Percentiles rank a stretch among this genome's conserved stretches.
Conservation (phyloP, 2,329 filamentous ascomycete genomes). For the Xylariaceae sp. region DNA sequence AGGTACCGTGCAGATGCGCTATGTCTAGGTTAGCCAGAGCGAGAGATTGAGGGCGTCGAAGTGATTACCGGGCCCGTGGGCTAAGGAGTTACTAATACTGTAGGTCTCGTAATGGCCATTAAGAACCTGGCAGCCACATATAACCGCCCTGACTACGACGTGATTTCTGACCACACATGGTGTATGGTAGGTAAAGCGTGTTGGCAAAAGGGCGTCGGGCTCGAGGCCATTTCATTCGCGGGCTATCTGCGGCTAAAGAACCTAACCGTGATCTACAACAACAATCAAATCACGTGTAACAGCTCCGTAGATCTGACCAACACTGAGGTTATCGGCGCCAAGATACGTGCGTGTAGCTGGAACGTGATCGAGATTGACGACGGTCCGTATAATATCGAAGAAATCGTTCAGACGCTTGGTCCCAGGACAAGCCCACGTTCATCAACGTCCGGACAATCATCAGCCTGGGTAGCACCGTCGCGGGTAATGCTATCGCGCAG, state of each 20-base stretch:
- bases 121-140: constrained; percentile 58
- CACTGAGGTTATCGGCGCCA: constrained; percentile 58
- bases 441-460: constrained; percentile 65
- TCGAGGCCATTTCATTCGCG: constrained; percentile 60
- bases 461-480: constrained; percentile 54
- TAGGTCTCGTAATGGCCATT: too few relatives aligned
- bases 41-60: constrained; percentile 60
- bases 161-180: constrained; percentile 57
- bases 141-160: constrained; percentile 53
- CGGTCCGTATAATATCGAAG: constrained; percentile 54
- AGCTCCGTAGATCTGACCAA: constrained; percentile 53
- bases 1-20: constrained; percentile 39
- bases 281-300: constrained; percentile 64
- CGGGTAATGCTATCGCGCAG: constrained; percentile 57
- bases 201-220: constrained; percentile 59
- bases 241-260: constrained; percentile 59
- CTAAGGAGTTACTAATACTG: too few relatives aligned
- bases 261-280: constrained; percentile 61
- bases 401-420: constrained; percentile 52
- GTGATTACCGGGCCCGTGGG: constrained; percentile 63
- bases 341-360: constrained; percentile 61
- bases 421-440: constrained; percentile 56
- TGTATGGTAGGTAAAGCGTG: constrained; percentile 62
- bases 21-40: constrained; percentile 60
- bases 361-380: constrained; percentile 57